Base-by-base conservation (phyloP, 1,284 basidiomycete species). In the Hymenochaete sp. region DNA sequence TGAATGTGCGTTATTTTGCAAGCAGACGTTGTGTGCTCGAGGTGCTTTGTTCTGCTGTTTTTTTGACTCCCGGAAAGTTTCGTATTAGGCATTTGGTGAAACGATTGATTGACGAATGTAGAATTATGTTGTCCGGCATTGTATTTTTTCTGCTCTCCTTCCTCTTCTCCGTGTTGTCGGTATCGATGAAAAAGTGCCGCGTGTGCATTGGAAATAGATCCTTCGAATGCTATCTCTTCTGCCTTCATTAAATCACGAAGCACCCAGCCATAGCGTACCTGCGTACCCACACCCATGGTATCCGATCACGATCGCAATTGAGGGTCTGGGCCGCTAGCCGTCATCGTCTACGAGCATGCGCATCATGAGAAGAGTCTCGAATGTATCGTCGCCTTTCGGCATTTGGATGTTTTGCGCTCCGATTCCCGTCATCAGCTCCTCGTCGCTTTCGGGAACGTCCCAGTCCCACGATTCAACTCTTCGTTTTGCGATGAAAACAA, bases 301-400 rank as follows among this genome's bases (percentile, higher is more conserved):
- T 35, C 13, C 5, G 14, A 16, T 19, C 14, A 6, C 5, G 5
- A n/a, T 35, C 32, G 21, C 4, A n/a, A 35, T n/a, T 35, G 6
- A n/a, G n/a, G n/a, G n/a, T n/a, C n/a, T n/a, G n/a, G n/a, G n/a
- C n/a, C n/a, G n/a, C n/a, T n/a, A n/a, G n/a, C n/a, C n/a, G n/a
- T n/a, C n/a, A n/a, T n/a, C n/a, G n/a, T n/a, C n/a, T n/a, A n/a
- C n/a, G n/a, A n/a, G n/a, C 39, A 76, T 52, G 1, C 59, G 55
- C 75, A 82, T 76, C 45, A 88, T 57, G 33, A 88, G 59, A 26
- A 87, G 56, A 18, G 67, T 70, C 59, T 88, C 83, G 51, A 87
- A 86, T 2, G 73, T 75, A 43, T 83, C 81, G 48, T 80, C 76
- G 19, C 63, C 62, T 52, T 78, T 79, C n/a, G 61, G 59, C 1